Percentiles rank a stretch among this genome's conserved stretches.
Evolutionary conservation across 176 grass and related monocot genomes (phyloP).

Genomic region (Aegilops longissima): DNA sequence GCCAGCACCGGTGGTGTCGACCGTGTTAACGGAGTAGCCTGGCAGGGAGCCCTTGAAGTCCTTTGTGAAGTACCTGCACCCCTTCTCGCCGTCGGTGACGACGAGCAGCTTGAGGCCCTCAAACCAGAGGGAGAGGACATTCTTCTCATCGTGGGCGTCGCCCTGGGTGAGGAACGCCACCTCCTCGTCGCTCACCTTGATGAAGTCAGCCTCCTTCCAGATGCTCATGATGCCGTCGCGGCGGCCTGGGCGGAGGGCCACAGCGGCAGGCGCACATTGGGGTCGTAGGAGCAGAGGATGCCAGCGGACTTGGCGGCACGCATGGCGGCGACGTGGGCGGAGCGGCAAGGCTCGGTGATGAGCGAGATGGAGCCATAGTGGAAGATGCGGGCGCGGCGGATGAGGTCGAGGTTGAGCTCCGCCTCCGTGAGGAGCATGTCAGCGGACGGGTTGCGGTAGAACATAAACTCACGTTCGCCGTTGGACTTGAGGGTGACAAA

Average conservation of each 20-base stretch:
- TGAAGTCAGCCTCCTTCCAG: conserved; percentile 94
- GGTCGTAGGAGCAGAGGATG: conserved; percentile 84
- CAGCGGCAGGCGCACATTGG: conserved; percentile 80
- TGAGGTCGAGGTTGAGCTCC: too few relatives aligned
- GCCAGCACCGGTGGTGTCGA: conserved; percentile 87
- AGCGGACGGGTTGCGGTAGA: too few relatives aligned
- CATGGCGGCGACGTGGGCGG: conserved; percentile 83
- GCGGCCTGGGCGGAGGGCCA: conserved; percentile 74
- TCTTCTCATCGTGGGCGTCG: conserved; percentile 57
- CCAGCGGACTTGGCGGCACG: conserved; percentile 69
- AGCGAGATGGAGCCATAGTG: too few relatives aligned
- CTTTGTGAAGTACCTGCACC: conserved; percentile 91
- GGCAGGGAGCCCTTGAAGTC: conserved; percentile 74
- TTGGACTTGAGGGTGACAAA: too few relatives aligned
- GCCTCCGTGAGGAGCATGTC: too few relatives aligned
- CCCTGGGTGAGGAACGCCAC: conserved; percentile 77
- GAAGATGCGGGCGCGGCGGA: too few relatives aligned
- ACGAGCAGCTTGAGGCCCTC: conserved; percentile 84
- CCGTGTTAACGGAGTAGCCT: conserved; percentile 59
- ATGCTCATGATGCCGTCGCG: conserved; percentile 65
- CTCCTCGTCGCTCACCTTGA: conserved; percentile 97
- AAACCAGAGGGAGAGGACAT: conserved; percentile 77
- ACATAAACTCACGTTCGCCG: too few relatives aligned
- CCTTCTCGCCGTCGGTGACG: conserved; percentile 90
- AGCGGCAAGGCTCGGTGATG: conserved; percentile 58